Base-by-base conservation (phyloP, 169 alveolate species). In the Plasmodium billcollinsi region DNA sequence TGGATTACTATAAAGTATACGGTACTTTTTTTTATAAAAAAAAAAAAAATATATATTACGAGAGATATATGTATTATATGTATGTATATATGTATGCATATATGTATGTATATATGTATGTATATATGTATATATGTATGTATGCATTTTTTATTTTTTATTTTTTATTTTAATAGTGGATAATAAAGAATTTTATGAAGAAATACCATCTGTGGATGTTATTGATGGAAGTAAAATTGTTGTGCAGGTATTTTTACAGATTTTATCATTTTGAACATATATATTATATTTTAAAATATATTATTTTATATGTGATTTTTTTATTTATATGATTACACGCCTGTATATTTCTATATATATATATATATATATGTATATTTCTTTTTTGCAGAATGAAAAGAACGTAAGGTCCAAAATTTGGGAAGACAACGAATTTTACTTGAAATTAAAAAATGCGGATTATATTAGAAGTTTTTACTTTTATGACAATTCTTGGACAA, bases 351-450 rank as follows among this genome's bases (percentile, higher is more conserved):
- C 39, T 26, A 26, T 26, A 26, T 33, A 33, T 5, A 33, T 33
- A 33, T 33, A 33, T 33, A 33, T 33, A 33, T 33, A 4, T 56
- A 14, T 59, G 39, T 26, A 26, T 2, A 26, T 45, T 43, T 43
- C 61, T 62, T 12, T 62, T 20, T 3, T 80, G 43, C 0, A 80
- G 90, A 80, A 67, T 62, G 90, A 80, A 80, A 80, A 66, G 29
- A 65, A 59, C 39, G 90, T 80, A 15, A 66, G 90, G 12, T 65
- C 90, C 24, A 80, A 80, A 61, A 43, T 80, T 52, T 80, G 90
- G 90, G 90, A 80, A 56, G 90, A 80, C 59, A 67, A 56, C 29
- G 90, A 80, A 80, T 80, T 80, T 67, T 80, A 80, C 50, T 67
- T 59, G 24, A 80, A 80, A 50, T 24, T 80, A 70, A 80, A 80